Evolutionary conservation across 2,329 filamentous ascomycete genomes (phyloP).

Genomic region (Sphaerulina populicola): DNA sequence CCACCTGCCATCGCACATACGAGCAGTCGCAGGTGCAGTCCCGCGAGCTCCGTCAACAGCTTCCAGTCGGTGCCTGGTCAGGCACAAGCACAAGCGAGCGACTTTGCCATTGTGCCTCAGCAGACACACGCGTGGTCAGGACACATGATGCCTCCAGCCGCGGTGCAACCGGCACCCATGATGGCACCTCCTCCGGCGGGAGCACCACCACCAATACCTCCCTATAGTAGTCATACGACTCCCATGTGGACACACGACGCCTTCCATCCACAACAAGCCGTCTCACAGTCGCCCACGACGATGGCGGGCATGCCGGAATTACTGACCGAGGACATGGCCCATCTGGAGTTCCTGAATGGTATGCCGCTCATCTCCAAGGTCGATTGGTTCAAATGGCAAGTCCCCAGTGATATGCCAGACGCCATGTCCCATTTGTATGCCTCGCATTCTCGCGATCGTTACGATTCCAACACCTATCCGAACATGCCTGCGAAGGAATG

Average conservation of each 20-base stretch:
- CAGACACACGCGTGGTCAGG: constrained; percentile 13
- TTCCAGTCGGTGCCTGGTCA: constrained; percentile 7
- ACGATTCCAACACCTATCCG: not conserved
- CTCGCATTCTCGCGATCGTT: not conserved
- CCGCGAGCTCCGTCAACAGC: constrained; percentile 7
- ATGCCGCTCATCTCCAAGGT: constrained; percentile 3
- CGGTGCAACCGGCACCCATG: constrained; percentile 3
- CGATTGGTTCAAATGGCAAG: not conserved
- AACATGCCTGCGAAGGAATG: not conserved
- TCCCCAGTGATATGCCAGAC: not conserved
- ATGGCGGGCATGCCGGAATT: constrained; percentile 15
- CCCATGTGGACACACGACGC: constrained; percentile 17
- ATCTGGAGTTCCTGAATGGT: constrained; percentile 14
- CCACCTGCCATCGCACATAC: constrained; percentile 8
- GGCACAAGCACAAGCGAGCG: constrained; percentile 2
- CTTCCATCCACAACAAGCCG: constrained; percentile 6
- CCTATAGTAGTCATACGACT: constrained; percentile 1
- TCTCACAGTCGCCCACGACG: constrained; percentile 7
- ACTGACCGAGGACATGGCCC: constrained; percentile 8
- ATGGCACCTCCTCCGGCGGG: constrained; percentile 9
- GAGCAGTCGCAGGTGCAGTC: constrained; percentile 11
- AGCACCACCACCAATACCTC: constrained; percentile 1
- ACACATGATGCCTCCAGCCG: not conserved
- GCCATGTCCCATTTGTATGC: not conserved
- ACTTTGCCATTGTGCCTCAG: constrained; percentile 17